Percentiles rank a stretch among this genome's conserved stretches.
phyloP scores from a whole-genome alignment of 1,139 yeast genomes.

The Saccharomyces hybrid region DNA sequence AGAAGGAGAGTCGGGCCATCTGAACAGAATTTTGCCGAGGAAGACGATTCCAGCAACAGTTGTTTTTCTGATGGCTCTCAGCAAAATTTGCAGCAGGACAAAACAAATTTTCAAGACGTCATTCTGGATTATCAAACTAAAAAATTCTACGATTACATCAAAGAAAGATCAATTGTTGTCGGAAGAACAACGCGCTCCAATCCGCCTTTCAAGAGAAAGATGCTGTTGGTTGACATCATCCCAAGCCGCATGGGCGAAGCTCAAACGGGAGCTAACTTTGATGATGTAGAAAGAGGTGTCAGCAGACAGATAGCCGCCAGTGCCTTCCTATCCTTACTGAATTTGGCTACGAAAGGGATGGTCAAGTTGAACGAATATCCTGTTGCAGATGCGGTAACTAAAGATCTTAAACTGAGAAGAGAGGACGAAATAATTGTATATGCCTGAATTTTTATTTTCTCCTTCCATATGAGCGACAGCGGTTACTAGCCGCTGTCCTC shows the following conservation, averaged over 20 bases:
- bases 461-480: neutral
- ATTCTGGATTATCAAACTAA: slow-evolving; percentile 22
- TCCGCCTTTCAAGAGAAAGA: slow-evolving; percentile 16
- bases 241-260: slow-evolving; percentile 18
- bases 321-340: slow-evolving; percentile 27
- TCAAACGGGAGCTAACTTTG: neutral
- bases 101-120: neutral
- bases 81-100: slow-evolving; percentile 2
- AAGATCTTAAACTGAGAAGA: neutral
- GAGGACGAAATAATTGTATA: neutral
- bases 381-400: neutral
- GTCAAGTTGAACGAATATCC: slow-evolving; percentile 8
- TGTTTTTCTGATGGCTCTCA: neutral
- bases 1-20: slow-evolving; percentile 7
- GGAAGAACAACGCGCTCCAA: slow-evolving; percentile 17
- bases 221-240: slow-evolving; percentile 25
- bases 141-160: slow-evolving; percentile 25
- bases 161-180: slow-evolving; percentile 16
- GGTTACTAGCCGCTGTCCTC: neutral
- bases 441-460: neutral
- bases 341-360: slow-evolving; percentile 24
- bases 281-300: slow-evolving; percentile 6
- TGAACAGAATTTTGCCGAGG: slow-evolving; percentile 4
- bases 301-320: slow-evolving; percentile 27
- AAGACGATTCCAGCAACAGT: slow-evolving; percentile 1